Evolutionary conservation across 352 stramenopile genomes (phyloP).

Genomic region (Globisporangium alternatum): DNA sequence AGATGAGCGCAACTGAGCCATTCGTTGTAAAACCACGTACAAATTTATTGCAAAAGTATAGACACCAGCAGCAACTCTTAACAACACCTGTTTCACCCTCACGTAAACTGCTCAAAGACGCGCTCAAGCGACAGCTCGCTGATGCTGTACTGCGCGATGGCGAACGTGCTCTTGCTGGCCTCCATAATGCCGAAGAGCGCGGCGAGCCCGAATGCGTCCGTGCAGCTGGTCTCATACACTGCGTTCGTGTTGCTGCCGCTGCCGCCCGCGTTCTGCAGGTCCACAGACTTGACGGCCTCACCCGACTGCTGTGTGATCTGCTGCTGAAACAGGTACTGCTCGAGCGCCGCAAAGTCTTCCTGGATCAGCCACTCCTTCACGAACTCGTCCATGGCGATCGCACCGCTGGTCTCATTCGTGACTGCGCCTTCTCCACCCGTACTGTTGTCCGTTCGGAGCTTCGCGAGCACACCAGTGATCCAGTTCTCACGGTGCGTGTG

Average conservation of each 20-base stretch:
- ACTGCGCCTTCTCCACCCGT: too few species aligned
- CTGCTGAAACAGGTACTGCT: constrained; percentile 48
- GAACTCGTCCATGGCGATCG: constrained; percentile 55
- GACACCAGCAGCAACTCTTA: too few species aligned
- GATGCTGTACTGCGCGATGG: constrained; percentile 89
- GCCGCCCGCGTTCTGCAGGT: constrained; percentile 42
- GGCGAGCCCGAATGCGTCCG: constrained; percentile 58
- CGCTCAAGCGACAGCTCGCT: constrained; percentile 91
- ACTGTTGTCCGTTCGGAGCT: constrained; percentile 31
- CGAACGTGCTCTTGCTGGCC: constrained; percentile 56
- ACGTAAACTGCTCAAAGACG: constrained; percentile 93
- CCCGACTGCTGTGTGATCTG: constrained; percentile 41
- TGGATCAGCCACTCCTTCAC: constrained; percentile 76
- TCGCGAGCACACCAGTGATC: constrained; percentile 38
- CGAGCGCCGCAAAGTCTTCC: constrained; percentile 59
- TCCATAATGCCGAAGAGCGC: constrained; percentile 84
- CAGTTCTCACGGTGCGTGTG: constrained; percentile 27
- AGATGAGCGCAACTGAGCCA: too few species aligned
- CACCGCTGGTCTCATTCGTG: background rate
- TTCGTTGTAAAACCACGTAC: too few species aligned
- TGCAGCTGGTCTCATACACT: constrained; percentile 73
- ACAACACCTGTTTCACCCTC: too few species aligned
- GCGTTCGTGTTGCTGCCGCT: constrained; percentile 54
- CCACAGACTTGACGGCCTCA: constrained; percentile 42
- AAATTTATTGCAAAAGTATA: too few species aligned